Percentiles rank a stretch among this genome's conserved stretches.
phyloP scores from a whole-genome alignment of 2,329 filamentous ascomycete genomes.

The Aspergillus candidus region DNA sequence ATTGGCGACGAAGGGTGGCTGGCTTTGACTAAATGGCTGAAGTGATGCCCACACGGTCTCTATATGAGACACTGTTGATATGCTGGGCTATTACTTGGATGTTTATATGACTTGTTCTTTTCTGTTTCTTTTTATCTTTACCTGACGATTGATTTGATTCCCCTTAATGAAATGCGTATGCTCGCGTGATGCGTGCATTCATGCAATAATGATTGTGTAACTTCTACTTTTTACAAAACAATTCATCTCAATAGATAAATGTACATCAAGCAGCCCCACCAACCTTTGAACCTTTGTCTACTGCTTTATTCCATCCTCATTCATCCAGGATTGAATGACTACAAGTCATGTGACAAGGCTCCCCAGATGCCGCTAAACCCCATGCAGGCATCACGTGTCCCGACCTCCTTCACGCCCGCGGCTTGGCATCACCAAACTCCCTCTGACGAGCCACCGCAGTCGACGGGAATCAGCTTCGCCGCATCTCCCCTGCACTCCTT shows the following conservation, averaged over 20 bases:
- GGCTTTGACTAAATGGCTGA: constrained; percentile 46
- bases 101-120: neutral
- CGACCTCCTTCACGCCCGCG: constrained; percentile 21
- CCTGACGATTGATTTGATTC: constrained; percentile 22
- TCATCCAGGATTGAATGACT: neutral
- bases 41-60: neutral
- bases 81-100: constrained; percentile 2
- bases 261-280: no score
- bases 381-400: constrained; percentile 24
- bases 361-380: constrained; percentile 5
- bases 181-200: neutral
- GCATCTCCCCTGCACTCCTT: constrained; percentile 15
- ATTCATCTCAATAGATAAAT: no score
- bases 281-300: no score
- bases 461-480: constrained; percentile 13
- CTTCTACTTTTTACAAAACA: no score
- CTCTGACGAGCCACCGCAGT: constrained; percentile 24
- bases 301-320: no score
- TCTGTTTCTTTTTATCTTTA: neutral
- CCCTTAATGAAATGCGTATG: constrained; percentile 10
- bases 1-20: constrained; percentile 75
- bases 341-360: constrained; percentile 5
- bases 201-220: no score
- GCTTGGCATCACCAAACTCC: constrained; percentile 38
- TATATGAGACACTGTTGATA: constrained; percentile 19